Conservation (phyloP, 2,329 filamentous ascomycete species). For the Exophiala phaeomuriformis region DNA sequence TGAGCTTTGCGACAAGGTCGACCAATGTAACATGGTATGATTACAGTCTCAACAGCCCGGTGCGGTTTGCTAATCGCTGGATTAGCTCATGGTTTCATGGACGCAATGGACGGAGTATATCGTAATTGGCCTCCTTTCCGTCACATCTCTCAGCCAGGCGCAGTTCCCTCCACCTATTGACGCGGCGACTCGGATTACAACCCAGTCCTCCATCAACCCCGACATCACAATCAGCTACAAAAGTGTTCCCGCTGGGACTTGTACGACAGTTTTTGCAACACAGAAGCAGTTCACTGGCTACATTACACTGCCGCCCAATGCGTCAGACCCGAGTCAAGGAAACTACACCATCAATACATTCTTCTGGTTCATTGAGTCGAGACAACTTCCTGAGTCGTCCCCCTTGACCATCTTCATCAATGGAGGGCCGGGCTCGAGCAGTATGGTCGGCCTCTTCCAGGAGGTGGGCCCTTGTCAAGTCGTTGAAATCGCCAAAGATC, state of each 20-base stretch:
- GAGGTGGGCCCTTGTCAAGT: slow-evolving; percentile 42
- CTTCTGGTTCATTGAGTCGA: slow-evolving; percentile 40
- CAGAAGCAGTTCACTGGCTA: slow-evolving; percentile 67
- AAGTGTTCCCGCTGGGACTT: slow-evolving; percentile 52
- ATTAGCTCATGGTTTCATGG: slow-evolving; percentile 14
- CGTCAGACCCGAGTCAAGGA: slow-evolving; percentile 29
- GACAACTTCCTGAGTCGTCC: slow-evolving; percentile 39
- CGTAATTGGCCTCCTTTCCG: slow-evolving; percentile 6
- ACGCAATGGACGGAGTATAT: slow-evolving; percentile 12
- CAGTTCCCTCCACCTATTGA: slow-evolving; percentile 21
- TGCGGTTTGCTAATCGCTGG: not conserved
- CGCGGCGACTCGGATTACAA: slow-evolving; percentile 41
- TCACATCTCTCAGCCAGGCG: slow-evolving; percentile 1
- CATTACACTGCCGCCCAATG: slow-evolving; percentile 50
- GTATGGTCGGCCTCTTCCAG: slow-evolving; percentile 47
- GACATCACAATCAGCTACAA: slow-evolving; percentile 64
- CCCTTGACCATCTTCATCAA: slow-evolving; percentile 48
- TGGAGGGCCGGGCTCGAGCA: slow-evolving; percentile 48
- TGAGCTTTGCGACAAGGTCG: not conserved
- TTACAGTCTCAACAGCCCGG: not conserved
- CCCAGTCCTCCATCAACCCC: slow-evolving; percentile 53
- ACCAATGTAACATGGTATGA: slow-evolving; percentile 5
- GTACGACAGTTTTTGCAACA: slow-evolving; percentile 55
- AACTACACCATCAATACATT: slow-evolving; percentile 34
- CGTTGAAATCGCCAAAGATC: slow-evolving; percentile 36